These are phyloP conservation scores for Durusdinium trenchii DNA, from an alignment of 73 alveolate genomes.

Conservation along the genomic window DNA sequence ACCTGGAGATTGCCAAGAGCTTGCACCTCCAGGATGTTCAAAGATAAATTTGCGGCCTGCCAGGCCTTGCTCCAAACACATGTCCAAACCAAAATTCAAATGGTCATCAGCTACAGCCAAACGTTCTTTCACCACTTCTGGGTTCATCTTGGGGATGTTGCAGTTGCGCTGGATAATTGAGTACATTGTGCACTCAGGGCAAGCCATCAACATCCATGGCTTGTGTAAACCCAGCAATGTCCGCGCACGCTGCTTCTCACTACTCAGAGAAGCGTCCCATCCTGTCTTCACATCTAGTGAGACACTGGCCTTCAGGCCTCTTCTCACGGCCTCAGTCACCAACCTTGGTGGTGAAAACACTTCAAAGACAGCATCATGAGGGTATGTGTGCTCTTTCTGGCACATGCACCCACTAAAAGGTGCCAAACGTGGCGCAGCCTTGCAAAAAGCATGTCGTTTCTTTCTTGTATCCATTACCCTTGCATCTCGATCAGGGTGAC, in stretches of 20 bases:
- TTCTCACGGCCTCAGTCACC: background rate
- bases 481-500: background rate
- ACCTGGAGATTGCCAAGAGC: background rate
- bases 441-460: background rate
- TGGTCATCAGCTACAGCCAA: background rate
- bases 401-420: slow-evolving; percentile 9
- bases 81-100: background rate
- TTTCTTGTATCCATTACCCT: background rate
- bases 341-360: slow-evolving; percentile 1
- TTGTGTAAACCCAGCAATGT: background rate
- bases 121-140: background rate
- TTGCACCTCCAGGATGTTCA: background rate
- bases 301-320: background rate
- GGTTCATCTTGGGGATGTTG: slow-evolving; percentile 1
- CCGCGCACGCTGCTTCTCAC: background rate
- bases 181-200: slow-evolving; percentile 38
- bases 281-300: background rate
- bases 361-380: slow-evolving; percentile 21
- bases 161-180: slow-evolving; percentile 1
- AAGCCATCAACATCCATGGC: background rate
- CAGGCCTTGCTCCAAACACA: background rate
- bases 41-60: background rate
- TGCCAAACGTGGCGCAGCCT: background rate
- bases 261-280: background rate
- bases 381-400: background rate